These are phyloP conservation scores for Rhododendron vialii DNA, from an alignment of 148 eudicot species.

Conservation along the genomic window DNA sequence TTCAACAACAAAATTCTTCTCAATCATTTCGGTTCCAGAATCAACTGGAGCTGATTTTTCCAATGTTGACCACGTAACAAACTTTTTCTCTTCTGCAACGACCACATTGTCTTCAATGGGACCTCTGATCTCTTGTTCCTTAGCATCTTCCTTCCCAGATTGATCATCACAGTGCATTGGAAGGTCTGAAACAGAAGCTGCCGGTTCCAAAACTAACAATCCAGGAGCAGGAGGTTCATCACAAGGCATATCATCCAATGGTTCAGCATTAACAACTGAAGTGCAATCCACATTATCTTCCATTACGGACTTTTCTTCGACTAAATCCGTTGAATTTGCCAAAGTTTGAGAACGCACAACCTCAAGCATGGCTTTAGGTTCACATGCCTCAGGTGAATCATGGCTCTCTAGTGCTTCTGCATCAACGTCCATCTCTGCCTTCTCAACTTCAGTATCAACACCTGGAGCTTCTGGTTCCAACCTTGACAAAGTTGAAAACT, in stretches of 20 bases:
- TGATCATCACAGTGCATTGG: conserved; percentile 4
- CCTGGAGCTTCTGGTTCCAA: conserved; percentile 10
- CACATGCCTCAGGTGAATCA: conserved; percentile 8
- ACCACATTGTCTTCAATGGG: not conserved
- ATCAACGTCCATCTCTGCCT: conserved; percentile 5
- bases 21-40: not conserved
- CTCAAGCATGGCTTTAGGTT: not conserved
- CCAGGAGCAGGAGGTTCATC: not conserved
- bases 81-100: not conserved
- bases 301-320: not conserved
- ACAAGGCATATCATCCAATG: not conserved
- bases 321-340: not conserved
- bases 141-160: not conserved
- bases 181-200: not conserved
- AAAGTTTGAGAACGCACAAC: conserved; percentile 2
- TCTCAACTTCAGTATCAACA: conserved; percentile 8
- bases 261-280: not conserved
- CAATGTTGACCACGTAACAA: not conserved
- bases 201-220: not conserved
- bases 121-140: not conserved
- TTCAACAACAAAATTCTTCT: conserved; percentile 1
- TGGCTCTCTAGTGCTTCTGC: conserved; percentile 11
- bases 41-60: conserved; percentile 1
- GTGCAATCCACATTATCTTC: not conserved
- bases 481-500: not conserved